Evolutionary conservation across 805 yeast genomes (phyloP).

Genomic region (Kluyveromyces siamensis): DNA sequence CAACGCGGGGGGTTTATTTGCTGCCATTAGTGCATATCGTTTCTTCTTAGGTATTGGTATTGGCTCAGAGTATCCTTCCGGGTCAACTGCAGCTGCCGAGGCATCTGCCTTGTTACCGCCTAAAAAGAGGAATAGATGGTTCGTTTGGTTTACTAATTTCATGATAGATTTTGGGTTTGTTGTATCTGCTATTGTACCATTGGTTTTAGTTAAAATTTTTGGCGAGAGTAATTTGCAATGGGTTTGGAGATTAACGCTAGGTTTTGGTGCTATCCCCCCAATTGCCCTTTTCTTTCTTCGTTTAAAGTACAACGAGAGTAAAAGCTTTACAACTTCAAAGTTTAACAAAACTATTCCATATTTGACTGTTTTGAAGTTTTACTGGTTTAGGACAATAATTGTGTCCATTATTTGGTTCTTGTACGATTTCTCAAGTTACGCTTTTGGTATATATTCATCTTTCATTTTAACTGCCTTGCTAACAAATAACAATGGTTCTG

Average conservation of each 20-base stretch:
- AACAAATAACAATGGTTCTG: conserved; percentile 31
- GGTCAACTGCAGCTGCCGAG: conserved; percentile 90
- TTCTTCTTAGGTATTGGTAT: conserved; percentile 85
- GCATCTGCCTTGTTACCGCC: conserved; percentile 69
- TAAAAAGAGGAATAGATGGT: conserved; percentile 85
- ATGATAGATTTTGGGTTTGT: conserved; percentile 89
- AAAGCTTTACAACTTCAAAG: conserved; percentile 58
- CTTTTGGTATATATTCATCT: conserved; percentile 79
- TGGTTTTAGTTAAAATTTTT: conserved; percentile 80
- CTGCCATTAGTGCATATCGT: conserved; percentile 76
- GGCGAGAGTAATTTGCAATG: conserved; percentile 58
- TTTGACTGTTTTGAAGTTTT: conserved; percentile 60
- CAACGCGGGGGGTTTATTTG: conserved; percentile 61
- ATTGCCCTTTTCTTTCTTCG: conserved; percentile 68
- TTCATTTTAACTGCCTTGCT: conserved; percentile 54
- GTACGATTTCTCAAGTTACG: conserved; percentile 81
- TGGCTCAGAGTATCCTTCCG: conserved; percentile 93
- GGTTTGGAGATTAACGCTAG: conserved; percentile 88
- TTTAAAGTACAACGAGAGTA: conserved; percentile 64
- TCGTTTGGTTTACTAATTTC: conserved; percentile 78
- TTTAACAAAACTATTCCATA: conserved; percentile 63
- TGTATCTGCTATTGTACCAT: conserved; percentile 71
- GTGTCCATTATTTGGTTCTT: conserved; percentile 82
- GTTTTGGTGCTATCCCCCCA: conserved; percentile 87
- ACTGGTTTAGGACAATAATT: conserved; percentile 69